phyloP scores from a whole-genome alignment of 225 moss, liverwort and hornwort genomes.

The Physcomitrellopsis africana region DNA sequence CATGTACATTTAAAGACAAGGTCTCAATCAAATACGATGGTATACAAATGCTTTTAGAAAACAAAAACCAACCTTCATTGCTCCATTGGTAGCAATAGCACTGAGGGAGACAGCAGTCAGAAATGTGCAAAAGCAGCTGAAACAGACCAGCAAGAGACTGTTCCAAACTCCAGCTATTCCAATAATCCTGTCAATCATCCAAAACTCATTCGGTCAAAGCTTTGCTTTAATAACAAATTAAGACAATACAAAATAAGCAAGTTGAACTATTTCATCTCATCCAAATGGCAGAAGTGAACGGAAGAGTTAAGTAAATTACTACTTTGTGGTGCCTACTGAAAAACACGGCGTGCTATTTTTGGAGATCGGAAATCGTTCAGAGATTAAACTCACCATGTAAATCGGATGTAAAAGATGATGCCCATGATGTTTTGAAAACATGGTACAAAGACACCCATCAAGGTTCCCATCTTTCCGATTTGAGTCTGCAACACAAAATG shows the following conservation, averaged over 20 bases:
- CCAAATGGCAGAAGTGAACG: slow-evolving; percentile 2
- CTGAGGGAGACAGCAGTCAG: slow-evolving; percentile 92
- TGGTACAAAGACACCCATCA: slow-evolving; percentile 97
- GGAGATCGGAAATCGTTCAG: not conserved
- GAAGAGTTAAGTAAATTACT: not conserved
- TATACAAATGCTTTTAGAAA: not conserved
- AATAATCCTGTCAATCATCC: slow-evolving; percentile 79
- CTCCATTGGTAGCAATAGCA: slow-evolving; percentile 98
- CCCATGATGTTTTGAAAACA: slow-evolving; percentile 98
- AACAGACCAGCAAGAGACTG: slow-evolving; percentile 81
- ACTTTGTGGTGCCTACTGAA: not conserved
- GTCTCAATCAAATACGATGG: not conserved
- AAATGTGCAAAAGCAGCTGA: slow-evolving; percentile 90
- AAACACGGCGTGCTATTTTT: not conserved
- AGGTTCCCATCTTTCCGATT: slow-evolving; percentile 90
- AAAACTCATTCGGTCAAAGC: slow-evolving; percentile 11
- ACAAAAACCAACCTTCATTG: slow-evolving; percentile 79
- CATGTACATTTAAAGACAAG: slow-evolving; percentile 8
- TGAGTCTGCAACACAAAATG: slow-evolving; percentile 60
- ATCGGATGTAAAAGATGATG: slow-evolving; percentile 96
- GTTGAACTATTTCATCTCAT: not conserved
- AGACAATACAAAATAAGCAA: not conserved
- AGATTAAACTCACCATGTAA: slow-evolving; percentile 75
- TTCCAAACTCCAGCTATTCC: slow-evolving; percentile 98
- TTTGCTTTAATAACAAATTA: not conserved